A percentile compares a stretch with the other conserved stretches of the same genome.
phyloP scores from a whole-genome alignment of 352 stramenopile genomes.

The Pythium guiyangense region DNA sequence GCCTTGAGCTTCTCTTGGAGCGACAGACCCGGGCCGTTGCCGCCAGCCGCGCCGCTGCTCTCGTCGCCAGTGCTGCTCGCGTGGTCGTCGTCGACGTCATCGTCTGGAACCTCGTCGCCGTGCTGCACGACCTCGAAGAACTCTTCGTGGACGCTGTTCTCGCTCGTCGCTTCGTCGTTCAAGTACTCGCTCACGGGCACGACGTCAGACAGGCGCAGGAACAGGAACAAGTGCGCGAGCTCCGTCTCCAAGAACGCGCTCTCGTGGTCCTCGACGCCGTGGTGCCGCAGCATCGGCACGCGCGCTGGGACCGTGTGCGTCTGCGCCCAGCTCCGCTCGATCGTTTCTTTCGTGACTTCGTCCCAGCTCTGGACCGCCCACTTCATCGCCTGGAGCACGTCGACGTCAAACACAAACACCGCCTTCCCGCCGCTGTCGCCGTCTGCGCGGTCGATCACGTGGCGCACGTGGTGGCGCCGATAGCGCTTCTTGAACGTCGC shows the following conservation, averaged over 20 bases:
- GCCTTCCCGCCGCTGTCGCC: conserved; percentile 34
- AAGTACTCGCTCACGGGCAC: conserved; percentile 67
- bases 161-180: conserved; percentile 63
- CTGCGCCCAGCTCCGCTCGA: conserved; percentile 59
- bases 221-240: conserved; percentile 60
- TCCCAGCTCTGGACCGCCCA: conserved; percentile 68
- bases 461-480: conserved; percentile 60
- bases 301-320: conserved; percentile 55
- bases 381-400: conserved; percentile 78
- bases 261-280: conserved; percentile 58
- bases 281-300: conserved; percentile 25
- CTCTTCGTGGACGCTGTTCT: conserved; percentile 76
- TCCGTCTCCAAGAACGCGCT: conserved; percentile 56
- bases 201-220: conserved; percentile 48
- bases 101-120: conserved; percentile 56
- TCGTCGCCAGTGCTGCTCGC: conserved; percentile 23
- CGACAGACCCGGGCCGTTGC: conserved; percentile 29
- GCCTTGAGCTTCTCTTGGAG: conserved; percentile 78
- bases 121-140: conserved; percentile 80
- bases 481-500: conserved; percentile 75
- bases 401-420: conserved; percentile 41
- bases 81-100: conserved; percentile 40
- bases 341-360: conserved; percentile 62
- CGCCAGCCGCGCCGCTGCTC: conserved; percentile 2
- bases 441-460: conserved; percentile 53